phyloP scores from a whole-genome alignment of 441 rosid species.

The Croton setiger region DNA sequence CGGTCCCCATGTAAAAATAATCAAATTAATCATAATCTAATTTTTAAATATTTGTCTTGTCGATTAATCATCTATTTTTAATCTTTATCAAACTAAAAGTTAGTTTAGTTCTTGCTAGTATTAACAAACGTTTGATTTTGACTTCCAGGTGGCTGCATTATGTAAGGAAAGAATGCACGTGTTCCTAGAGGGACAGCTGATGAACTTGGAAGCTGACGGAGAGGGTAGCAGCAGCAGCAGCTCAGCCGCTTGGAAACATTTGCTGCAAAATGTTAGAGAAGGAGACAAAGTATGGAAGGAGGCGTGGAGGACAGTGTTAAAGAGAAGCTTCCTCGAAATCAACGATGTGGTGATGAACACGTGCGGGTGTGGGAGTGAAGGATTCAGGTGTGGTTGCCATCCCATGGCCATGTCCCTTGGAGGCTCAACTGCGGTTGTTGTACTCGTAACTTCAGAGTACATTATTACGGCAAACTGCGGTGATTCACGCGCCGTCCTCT shows the following conservation, averaged over 20 bases:
- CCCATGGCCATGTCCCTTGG: constrained; percentile 43
- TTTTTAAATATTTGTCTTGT: not conserved
- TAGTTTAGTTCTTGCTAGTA: constrained; percentile 23
- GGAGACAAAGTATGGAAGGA: constrained; percentile 22
- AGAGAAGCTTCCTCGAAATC: constrained; percentile 48
- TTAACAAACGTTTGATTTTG: not conserved
- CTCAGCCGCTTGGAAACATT: constrained; percentile 12
- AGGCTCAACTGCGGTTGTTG: constrained; percentile 72
- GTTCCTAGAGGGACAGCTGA: constrained; percentile 53
- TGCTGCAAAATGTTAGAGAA: not conserved
- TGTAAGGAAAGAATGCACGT: constrained; percentile 69
- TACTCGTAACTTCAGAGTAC: constrained; percentile 42
- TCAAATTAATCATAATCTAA: not conserved
- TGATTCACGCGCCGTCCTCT: constrained; percentile 82
- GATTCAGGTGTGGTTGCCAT: constrained; percentile 37
- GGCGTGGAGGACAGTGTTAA: constrained; percentile 51
- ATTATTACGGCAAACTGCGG: constrained; percentile 74
- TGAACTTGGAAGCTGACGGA: constrained; percentile 26
- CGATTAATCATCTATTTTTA: not conserved
- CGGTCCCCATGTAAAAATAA: constrained; percentile 42
- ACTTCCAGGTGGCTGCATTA: constrained; percentile 61
- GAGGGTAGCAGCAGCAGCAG: constrained; percentile 3
- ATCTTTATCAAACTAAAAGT: too few species aligned
- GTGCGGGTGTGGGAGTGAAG: constrained; percentile 41
- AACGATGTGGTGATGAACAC: constrained; percentile 49